A percentile compares a stretch with the other conserved stretches of the same genome.
These are phyloP conservation scores for Oidiodendron maius DNA, from an alignment of 495 filamentous ascomycete genomes.

Conservation along the genomic window DNA sequence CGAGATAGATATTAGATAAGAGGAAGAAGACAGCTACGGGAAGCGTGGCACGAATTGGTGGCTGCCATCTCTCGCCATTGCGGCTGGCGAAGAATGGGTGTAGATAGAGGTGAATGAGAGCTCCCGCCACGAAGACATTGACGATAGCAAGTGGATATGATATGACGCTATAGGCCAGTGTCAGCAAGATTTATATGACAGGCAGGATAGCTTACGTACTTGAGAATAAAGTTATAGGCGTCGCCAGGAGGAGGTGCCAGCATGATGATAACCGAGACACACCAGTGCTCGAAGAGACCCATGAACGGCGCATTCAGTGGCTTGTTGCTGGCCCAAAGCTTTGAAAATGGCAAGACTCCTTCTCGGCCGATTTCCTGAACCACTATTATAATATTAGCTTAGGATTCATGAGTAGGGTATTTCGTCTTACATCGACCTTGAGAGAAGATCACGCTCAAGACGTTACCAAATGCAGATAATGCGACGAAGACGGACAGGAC, in stretches of 20 bases:
- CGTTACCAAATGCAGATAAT: constrained; percentile 66
- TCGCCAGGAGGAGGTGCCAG: constrained; percentile 58
- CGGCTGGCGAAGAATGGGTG: constrained; percentile 29
- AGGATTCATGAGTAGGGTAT: neutral
- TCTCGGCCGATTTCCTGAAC: constrained; percentile 63
- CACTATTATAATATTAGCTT: constrained; percentile 23
- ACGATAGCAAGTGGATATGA: constrained; percentile 56
- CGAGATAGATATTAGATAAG: constrained; percentile 43
- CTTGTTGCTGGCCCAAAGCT: constrained; percentile 58
- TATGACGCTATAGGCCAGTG: constrained; percentile 38
- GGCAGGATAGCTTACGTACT: constrained; percentile 33
- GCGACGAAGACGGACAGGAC: constrained; percentile 67
- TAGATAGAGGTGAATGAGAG: constrained; percentile 51
- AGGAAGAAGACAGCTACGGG: constrained; percentile 40
- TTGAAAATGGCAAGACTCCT: constrained; percentile 55
- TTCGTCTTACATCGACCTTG: constrained; percentile 49
- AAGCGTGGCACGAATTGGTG: constrained; percentile 35
- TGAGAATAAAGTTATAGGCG: constrained; percentile 58
- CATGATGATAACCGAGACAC: constrained; percentile 55
- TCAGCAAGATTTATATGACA: constrained; percentile 21
- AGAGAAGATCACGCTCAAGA: constrained; percentile 63
- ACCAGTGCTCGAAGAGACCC: constrained; percentile 56
- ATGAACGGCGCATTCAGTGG: constrained; percentile 57
- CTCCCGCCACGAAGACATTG: constrained; percentile 52
- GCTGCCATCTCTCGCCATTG: constrained; percentile 31